Conservation (phyloP, 176 grass and related monocot species). For the Oryza longistaminata region DNA sequence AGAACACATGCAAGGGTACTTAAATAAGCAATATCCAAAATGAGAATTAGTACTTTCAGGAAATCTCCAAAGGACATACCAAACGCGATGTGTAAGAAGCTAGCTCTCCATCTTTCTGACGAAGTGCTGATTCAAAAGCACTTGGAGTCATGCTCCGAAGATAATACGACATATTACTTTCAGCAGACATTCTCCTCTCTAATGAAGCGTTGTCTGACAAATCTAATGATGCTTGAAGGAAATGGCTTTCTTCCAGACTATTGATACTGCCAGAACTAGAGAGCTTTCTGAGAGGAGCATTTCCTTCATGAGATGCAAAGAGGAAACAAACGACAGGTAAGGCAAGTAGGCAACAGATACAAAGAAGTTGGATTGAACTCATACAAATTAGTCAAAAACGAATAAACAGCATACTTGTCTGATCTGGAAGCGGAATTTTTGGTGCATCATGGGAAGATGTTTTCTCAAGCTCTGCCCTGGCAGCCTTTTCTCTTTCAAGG, state of each 20-base stretch:
- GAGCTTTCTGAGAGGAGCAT: slow-evolving; percentile 66
- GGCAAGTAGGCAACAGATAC: slow-evolving; percentile 13
- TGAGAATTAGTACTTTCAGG: slow-evolving; percentile 1
- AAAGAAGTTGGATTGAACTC: not conserved
- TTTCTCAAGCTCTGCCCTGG: slow-evolving; percentile 83
- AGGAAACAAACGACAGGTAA: slow-evolving; percentile 24
- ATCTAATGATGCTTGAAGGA: slow-evolving; percentile 93
- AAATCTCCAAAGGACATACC: slow-evolving; percentile 54
- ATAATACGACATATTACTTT: slow-evolving; percentile 90
- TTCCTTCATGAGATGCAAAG: slow-evolving; percentile 54
- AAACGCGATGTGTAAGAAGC: slow-evolving; percentile 96
- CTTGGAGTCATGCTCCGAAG: slow-evolving; percentile 98
- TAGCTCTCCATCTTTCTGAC: slow-evolving; percentile 96
- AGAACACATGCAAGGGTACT: not conserved
- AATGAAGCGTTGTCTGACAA: slow-evolving; percentile 67
- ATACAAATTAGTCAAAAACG: not conserved
- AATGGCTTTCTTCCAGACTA: slow-evolving; percentile 89
- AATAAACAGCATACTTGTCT: slow-evolving; percentile 56
- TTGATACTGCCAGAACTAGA: slow-evolving; percentile 66
- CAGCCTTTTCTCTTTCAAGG: slow-evolving; percentile 82
- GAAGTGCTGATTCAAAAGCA: slow-evolving; percentile 91
- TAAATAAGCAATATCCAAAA: not conserved
- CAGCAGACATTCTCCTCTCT: slow-evolving; percentile 87
- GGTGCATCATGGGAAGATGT: slow-evolving; percentile 53
- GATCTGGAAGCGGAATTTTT: slow-evolving; percentile 67